Evolutionary conservation across 495 filamentous ascomycete genomes (phyloP).

Genomic region (Penicillium antarcticum): DNA sequence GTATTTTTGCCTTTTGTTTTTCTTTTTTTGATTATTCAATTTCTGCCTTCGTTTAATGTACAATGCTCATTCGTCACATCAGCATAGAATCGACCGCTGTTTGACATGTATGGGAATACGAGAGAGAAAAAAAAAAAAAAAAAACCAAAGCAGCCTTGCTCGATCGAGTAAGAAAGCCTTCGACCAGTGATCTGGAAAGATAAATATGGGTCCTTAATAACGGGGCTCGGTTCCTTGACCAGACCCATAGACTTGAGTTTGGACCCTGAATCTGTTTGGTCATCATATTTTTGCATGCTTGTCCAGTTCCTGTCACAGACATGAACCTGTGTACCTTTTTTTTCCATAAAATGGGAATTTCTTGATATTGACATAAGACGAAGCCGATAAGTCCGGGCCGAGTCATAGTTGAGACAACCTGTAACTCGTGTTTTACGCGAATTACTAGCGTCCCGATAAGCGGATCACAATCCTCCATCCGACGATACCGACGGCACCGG

Average conservation of each 20-base stretch:
- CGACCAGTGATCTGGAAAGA: neutral
- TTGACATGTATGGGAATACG: too few relatives aligned
- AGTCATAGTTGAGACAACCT: too few relatives aligned
- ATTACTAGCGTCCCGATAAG: too few relatives aligned
- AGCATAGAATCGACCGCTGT: too few relatives aligned
- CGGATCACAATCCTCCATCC: too few relatives aligned
- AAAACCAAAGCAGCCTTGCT: neutral
- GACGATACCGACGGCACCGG: neutral
- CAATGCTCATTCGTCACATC: too few relatives aligned
- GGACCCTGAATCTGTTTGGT: neutral
- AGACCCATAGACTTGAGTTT: neutral
- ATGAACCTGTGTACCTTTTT: neutral
- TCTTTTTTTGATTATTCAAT: neutral
- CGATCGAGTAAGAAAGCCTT: neutral
- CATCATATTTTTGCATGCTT: neutral
- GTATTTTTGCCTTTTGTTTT: neutral
- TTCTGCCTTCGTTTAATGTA: neutral
- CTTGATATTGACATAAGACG: neutral
- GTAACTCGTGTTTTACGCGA: too few relatives aligned
- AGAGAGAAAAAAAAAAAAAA: neutral
- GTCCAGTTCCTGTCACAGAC: neutral
- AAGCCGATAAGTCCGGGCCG: neutral
- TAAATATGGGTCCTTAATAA: neutral
- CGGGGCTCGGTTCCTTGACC: neutral
- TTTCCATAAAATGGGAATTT: too few relatives aligned